Base-by-base conservation (phyloP, 768 basidiomycete species). In the Podaxis pistillaris region DNA sequence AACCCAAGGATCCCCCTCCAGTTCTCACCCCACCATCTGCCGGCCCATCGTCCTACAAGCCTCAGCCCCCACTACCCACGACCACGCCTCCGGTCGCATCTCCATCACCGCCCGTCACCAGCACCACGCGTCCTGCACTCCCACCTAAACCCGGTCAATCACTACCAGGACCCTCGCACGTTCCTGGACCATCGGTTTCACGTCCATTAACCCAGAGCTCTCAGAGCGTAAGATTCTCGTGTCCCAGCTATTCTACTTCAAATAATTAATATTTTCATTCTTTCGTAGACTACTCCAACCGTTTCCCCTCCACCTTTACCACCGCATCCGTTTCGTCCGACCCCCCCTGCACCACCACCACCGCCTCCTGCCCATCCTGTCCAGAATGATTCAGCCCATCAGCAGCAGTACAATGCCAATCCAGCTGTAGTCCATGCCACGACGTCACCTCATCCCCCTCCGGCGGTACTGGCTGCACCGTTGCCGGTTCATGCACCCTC, bases 1-100 rank as follows among this genome's bases (percentile, higher is more conserved):
- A 90, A 74, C 89, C 93, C 15, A 83, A 78, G 68, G 65, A 72
- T 24, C 53, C 67, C 69, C 26, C 17, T 30, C 56, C 50, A 9
- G 22, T 15, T 40, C 50, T 38, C 40, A 11, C 57, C 26, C 28
- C 56, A 56, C 41, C 22, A 22, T 24, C 47, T 9, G 12, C 49
- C 3, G 54, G 54, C 22, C 54, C 51, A 56, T 46, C 54, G 19
- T 47, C 38, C 15, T 41, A 49, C 26, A 38, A 61, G 44, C 54
- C 57, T 40, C 47, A 40, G 50, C 13, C 26, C 24, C 63, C 66
- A 3, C 63, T 63, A 64, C 65, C 36, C 33, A 44, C 62, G 26
- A 49, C 64, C 24, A 46, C 60, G 3, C 49, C 56, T 50, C 63
- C 65, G 12, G 41, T 50, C 30, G 56, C 33, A 24, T 24, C 62